A percentile compares a stretch with the other conserved stretches of the same genome.
Conservation (phyloP, 2,329 filamentous ascomycete genomes). For the Fonsecaea erecta region DNA sequence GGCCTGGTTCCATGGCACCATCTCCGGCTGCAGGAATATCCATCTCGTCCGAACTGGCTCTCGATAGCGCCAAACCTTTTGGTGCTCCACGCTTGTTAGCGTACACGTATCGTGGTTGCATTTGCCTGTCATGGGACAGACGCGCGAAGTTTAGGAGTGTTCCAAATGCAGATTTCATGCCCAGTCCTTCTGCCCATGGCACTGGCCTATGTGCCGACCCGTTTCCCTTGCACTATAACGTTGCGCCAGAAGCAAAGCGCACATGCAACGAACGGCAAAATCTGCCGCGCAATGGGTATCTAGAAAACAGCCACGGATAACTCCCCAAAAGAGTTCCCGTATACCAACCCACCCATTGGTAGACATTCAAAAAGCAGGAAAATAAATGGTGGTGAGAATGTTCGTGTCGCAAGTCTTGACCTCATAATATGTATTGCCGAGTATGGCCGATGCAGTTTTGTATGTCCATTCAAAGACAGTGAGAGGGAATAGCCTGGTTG, state of each 20-base stretch:
- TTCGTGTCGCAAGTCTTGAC: background rate
- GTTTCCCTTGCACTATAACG: background rate
- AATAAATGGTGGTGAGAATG: background rate
- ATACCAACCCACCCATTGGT: background rate
- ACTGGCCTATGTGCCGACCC: background rate
- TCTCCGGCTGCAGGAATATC: background rate
- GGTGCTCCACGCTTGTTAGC: no score
- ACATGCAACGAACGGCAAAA: background rate
- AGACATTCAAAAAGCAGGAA: background rate
- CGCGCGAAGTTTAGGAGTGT: background rate
- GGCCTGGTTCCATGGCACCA: background rate
- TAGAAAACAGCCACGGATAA: background rate
- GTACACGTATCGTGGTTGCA: no score
- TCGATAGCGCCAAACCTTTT: background rate
- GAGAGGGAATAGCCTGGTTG: background rate
- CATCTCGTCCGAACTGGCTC: background rate
- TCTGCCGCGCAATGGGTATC: background rate
- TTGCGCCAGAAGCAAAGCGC: background rate
- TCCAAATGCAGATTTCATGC: background rate
- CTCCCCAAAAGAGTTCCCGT: background rate
- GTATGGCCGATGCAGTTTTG: background rate
- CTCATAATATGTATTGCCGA: background rate
- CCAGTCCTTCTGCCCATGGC: background rate
- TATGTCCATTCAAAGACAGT: background rate
- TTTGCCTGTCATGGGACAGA: background rate